These are phyloP conservation scores for Gracilaria domingensis DNA, from an alignment of 23 red algal species.

Conservation along the genomic window DNA sequence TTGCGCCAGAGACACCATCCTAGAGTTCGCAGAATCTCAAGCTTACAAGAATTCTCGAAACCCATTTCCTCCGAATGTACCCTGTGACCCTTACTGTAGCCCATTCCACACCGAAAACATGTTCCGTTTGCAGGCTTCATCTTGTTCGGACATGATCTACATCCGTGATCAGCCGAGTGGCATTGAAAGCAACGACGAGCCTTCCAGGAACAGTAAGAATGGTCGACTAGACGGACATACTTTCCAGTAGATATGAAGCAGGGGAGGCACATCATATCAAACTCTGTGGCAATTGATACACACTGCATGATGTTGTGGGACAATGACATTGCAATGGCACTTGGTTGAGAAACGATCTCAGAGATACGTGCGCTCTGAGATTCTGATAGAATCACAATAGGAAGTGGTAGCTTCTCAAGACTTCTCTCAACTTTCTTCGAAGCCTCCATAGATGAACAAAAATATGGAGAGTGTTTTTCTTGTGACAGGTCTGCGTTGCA, in stretches of 20 bases:
- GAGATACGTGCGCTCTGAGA: background rate
- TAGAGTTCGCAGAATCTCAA: background rate
- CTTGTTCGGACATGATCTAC: background rate
- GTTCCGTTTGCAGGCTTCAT: background rate
- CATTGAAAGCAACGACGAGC: background rate
- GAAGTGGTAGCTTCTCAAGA: too few species aligned
- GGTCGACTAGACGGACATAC: background rate
- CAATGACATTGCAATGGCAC: background rate
- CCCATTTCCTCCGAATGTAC: slow-evolving; percentile 1
- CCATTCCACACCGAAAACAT: background rate
- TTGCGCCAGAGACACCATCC: slow-evolving; percentile 6
- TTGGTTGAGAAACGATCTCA: background rate
- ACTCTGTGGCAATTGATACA: background rate
- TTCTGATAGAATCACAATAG: too few species aligned
- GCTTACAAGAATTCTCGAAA: background rate
- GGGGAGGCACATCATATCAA: background rate
- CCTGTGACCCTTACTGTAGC: background rate
- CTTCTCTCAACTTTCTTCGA: too few species aligned
- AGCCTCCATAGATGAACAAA: too few species aligned
- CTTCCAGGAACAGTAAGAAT: background rate
- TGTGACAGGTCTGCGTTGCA: too few species aligned
- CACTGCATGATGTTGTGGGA: background rate
- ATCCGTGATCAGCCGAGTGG: background rate
- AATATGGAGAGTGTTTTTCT: too few species aligned
- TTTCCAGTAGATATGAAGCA: background rate